Evolutionary conservation across 2,329 filamentous ascomycete species (phyloP).

Genomic region (Neophaeococcomyces aloes): DNA sequence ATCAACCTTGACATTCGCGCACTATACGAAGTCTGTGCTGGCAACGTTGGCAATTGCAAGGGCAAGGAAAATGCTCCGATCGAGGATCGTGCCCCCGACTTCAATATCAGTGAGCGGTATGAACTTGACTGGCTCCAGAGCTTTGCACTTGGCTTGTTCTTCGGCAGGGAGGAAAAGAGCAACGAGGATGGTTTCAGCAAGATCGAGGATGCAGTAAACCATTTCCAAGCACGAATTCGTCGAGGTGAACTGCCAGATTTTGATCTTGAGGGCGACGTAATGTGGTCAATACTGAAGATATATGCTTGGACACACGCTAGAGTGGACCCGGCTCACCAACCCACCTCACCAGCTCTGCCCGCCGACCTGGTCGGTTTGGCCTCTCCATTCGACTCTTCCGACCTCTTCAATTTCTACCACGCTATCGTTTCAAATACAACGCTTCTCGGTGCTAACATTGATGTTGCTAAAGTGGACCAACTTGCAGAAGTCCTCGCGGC

Average conservation of each 20-base stretch:
- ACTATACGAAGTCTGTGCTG: slow-evolving; percentile 78
- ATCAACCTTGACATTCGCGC: slow-evolving; percentile 75
- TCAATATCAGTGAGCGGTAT: slow-evolving; percentile 74
- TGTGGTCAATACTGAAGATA: slow-evolving; percentile 79
- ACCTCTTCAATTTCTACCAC: slow-evolving; percentile 77
- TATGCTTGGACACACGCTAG: slow-evolving; percentile 46
- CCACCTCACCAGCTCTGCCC: slow-evolving; percentile 44
- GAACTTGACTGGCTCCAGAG: slow-evolving; percentile 85
- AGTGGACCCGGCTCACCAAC: slow-evolving; percentile 15
- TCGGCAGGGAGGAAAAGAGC: slow-evolving; percentile 54
- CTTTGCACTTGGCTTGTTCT: slow-evolving; percentile 87
- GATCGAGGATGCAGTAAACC: slow-evolving; percentile 60
- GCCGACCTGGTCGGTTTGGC: slow-evolving; percentile 66
- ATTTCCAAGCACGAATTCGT: slow-evolving; percentile 63
- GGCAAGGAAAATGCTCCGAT: slow-evolving; percentile 52
- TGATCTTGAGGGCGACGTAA: slow-evolving; percentile 49
- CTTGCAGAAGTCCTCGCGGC: slow-evolving; percentile 53
- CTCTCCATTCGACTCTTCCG: slow-evolving; percentile 61
- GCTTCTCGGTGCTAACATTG: slow-evolving; percentile 41
- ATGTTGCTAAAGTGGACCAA: slow-evolving; percentile 53
- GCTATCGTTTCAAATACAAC: slow-evolving; percentile 35
- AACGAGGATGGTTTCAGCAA: slow-evolving; percentile 37
- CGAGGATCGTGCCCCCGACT: slow-evolving; percentile 71
- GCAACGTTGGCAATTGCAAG: slow-evolving; percentile 74
- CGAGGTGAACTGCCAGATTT: slow-evolving; percentile 57